These are phyloP conservation scores for apple (Malus domestica) DNA, from an alignment of 306 rosid genomes.

Conservation along the genomic window ASM211411v1 NC_041790.1:20982501-20983000, in stretches of 20 bases:
- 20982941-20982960: background rate
- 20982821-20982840: constrained; percentile 80
- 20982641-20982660: background rate
- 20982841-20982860: constrained; percentile 72
- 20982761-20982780: background rate
- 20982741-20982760: background rate
- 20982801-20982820: constrained; percentile 63
- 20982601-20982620: background rate
- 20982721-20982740: background rate
- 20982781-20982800: constrained; percentile 28
- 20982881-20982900: constrained; percentile 80
- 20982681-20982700: background rate
- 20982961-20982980: too few species aligned
- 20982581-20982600: background rate
- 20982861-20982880: constrained; percentile 81
- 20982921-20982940: constrained; percentile 46
- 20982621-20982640: background rate
- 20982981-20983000: background rate
- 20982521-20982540: background rate
- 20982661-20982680: background rate
- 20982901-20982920: constrained; percentile 93
- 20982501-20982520: background rate
- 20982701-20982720: background rate
- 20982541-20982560: background rate
- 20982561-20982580: background rate